Evolutionary conservation across 441 rosid genomes (phyloP).

Genomic region (Aleurites moluccanus): DNA sequence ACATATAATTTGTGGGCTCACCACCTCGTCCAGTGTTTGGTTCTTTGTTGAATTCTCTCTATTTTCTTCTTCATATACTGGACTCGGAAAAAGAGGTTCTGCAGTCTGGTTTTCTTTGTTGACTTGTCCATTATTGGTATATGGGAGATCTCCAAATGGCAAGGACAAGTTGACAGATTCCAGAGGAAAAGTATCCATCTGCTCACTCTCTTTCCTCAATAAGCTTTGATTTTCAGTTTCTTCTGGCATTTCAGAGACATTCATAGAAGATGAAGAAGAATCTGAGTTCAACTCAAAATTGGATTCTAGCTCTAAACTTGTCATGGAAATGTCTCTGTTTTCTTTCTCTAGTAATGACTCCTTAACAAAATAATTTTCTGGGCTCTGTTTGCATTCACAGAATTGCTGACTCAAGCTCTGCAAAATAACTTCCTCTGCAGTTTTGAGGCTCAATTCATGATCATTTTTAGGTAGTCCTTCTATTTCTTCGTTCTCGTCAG

Average conservation of each 20-base stretch:
- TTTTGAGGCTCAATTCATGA: slow-evolving; percentile 18
- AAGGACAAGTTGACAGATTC: slow-evolving; percentile 25
- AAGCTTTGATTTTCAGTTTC: slow-evolving; percentile 23
- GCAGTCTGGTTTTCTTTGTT: slow-evolving; percentile 27
- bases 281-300: slow-evolving; percentile 7
- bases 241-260: slow-evolving; percentile 14
- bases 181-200: slow-evolving; percentile 12
- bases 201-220: slow-evolving; percentile 15
- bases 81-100: slow-evolving; percentile 17
- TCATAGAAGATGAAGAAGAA: slow-evolving; percentile 13
- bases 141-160: slow-evolving; percentile 21
- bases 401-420: slow-evolving; percentile 23
- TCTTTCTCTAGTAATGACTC: slow-evolving; percentile 25
- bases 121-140: slow-evolving; percentile 25
- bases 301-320: slow-evolving; percentile 17
- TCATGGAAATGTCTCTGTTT: slow-evolving; percentile 20
- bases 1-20: slow-evolving; percentile 19
- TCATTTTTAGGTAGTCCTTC: slow-evolving; percentile 17
- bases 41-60: slow-evolving; percentile 24
- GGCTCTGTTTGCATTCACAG: slow-evolving; percentile 28
- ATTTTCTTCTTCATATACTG: slow-evolving; percentile 30
- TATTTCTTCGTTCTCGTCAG: slow-evolving; percentile 25
- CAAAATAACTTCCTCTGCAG: slow-evolving; percentile 23
- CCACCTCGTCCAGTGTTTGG: slow-evolving; percentile 19
- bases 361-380: slow-evolving; percentile 17